Percentiles rank a stretch among this genome's conserved stretches.
Evolutionary conservation across 1,284 basidiomycete genomes (phyloP).

Genomic region (Meripilus lineatus): DNA sequence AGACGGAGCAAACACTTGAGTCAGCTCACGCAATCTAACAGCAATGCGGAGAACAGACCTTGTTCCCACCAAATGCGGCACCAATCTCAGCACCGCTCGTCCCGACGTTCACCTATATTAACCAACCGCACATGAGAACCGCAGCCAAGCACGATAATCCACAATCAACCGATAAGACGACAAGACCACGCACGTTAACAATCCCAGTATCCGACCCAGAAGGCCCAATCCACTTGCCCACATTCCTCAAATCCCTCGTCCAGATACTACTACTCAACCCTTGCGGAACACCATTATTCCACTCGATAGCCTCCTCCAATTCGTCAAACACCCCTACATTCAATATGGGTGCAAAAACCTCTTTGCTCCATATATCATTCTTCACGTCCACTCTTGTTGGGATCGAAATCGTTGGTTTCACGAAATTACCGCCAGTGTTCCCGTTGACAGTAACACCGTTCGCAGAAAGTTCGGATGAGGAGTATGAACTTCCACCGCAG

Average conservation of each 20-base stretch:
- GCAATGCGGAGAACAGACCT: constrained; percentile 42
- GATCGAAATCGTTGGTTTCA: constrained; percentile 82
- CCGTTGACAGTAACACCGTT: constrained; percentile 33
- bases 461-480: not conserved
- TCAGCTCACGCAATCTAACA: constrained; percentile 3
- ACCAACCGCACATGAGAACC: constrained; percentile 5
- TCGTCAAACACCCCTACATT: constrained; percentile 88
- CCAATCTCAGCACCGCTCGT: constrained; percentile 95
- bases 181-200: constrained; percentile 79
- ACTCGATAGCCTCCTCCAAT: constrained; percentile 84
- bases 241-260: constrained; percentile 77
- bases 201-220: constrained; percentile 83
- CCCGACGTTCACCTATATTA: constrained; percentile 77
- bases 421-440: constrained; percentile 78
- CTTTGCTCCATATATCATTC: constrained; percentile 70
- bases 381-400: constrained; percentile 50
- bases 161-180: constrained; percentile 16
- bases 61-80: constrained; percentile 91
- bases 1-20: constrained; percentile 7
- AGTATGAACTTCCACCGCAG: constrained; percentile 49
- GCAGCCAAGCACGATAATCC: constrained; percentile 7
- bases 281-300: constrained; percentile 93
- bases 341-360: constrained; percentile 85
- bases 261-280: constrained; percentile 86
- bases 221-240: constrained; percentile 91